Evolutionary conservation across 1,284 basidiomycete genomes (phyloP), one percentile per base, ranked within the genome.

Genomic region (Cutaneotrichosporon spelunceum): DNA sequence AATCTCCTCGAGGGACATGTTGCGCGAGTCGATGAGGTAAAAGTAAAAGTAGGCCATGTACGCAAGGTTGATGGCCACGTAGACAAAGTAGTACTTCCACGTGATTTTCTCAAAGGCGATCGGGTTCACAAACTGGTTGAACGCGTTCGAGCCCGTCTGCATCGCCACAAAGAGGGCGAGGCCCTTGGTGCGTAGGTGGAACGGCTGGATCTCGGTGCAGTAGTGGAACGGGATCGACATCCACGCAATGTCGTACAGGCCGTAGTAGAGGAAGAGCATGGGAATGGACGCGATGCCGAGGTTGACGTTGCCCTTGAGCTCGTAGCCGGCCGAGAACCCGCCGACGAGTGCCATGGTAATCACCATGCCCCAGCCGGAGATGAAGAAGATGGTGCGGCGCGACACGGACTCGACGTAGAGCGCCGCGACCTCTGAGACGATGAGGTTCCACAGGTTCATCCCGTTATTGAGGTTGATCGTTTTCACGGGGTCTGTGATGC

Each of bases 401-500:
- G 34, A 44, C 29, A 60, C 30, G 21, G 50, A 23, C 27, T 56
- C 39, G 14, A 58, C 36, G n/a, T 62, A 36, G 23, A 59, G 36
- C 13, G 57, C 61, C 3, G 61, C 61, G 21, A 47, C 26, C 53
- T 62, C 57, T 30, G 47, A 44, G 47, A 62, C 57, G 30, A 62
- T n/a, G 19, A 62, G 36, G 50, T 71, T 71, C 69, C 69, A 71
- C 23, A 61, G 50, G 7, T 65, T 65, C 14, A 71, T 61, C 39
- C 61, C 59, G 21, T 64, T 72, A 50, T 70, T 71, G 36, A 72
- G 65, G 19, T 63, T 68, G 27, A 64, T 66, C 33, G 69, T 71
- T 39, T 70, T 58, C 9, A 67, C 60, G 8, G 69, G 66, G 11
- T 65, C 53, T 23, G 50, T 39, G 36, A 58, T 47, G 30, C 54